phyloP scores from a whole-genome alignment of 768 basidiomycete species.

The Leccinum subtestaceum region DNA sequence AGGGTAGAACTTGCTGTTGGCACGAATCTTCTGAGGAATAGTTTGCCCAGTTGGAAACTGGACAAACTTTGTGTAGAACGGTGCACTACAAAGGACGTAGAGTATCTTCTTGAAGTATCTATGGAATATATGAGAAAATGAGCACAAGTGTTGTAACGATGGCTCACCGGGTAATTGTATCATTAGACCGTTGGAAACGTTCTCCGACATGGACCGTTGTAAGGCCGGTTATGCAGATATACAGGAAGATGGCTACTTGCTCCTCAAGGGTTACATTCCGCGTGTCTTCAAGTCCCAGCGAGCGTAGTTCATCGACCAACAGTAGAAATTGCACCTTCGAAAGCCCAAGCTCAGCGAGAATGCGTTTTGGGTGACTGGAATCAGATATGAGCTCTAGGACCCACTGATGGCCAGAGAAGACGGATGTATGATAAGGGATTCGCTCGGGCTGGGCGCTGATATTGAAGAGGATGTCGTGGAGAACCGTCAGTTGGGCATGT shows the following conservation, averaged over 20 bases:
- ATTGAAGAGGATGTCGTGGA: no score
- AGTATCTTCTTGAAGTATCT: not conserved
- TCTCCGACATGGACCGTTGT: not conserved
- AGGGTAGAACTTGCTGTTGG: not conserved
- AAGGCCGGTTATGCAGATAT: not conserved
- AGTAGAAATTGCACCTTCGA: slow-evolving; percentile 17
- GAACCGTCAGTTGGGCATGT: no score
- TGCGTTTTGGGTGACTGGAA: slow-evolving; percentile 15
- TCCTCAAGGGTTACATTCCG: not conserved
- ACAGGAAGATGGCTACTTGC: not conserved
- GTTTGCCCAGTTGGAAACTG: not conserved
- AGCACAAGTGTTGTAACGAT: no score
- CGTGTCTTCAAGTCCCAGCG: not conserved
- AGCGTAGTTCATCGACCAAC: not conserved
- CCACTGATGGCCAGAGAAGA: slow-evolving; percentile 21
- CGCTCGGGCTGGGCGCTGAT: no score
- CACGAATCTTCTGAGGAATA: not conserved
- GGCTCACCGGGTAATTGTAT: not conserved
- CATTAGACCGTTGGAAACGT: not conserved
- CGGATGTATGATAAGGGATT: not conserved
- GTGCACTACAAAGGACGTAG: not conserved
- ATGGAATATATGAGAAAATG: not conserved
- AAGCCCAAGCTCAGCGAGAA: slow-evolving; percentile 20
- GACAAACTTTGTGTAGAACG: not conserved
- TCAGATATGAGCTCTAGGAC: slow-evolving; percentile 20